Base-by-base conservation (phyloP, 2,329 filamentous ascomycete genomes). In the Hypoxylon sp. region DNA sequence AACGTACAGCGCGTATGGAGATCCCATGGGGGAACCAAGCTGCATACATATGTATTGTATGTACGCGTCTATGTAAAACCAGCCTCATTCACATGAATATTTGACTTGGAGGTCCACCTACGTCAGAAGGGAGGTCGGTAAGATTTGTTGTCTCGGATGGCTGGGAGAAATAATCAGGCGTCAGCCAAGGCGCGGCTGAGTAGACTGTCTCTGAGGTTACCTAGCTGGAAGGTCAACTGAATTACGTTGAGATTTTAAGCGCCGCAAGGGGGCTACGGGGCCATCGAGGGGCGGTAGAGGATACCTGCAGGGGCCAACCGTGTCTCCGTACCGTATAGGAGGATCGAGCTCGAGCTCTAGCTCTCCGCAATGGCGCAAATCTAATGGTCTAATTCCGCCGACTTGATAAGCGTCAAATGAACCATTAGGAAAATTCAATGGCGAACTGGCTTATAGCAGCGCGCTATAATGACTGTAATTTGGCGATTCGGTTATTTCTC, bases 131-230 rank as follows among this genome's bases (percentile, higher is more conserved):
- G 24, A 62, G 44, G n/a, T 35, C n/a, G 22, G 26, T 56, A 52
- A 59, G 57, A 65, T 62, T 37, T 53, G 26, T 51, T 63, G 65
- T 66, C 62, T 66, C 33, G 22, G 58, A 63, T 65, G 53, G 56
- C 47, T 65, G 57, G 62, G 48, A 13, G 37, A 37, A 54, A 2
- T 22, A 56, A 50, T 57, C 42, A 22, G 26, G 50, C 31, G 56
- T 58, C 22, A 65, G 57, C 52, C 37, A 62, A 68, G 65, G 54
- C 67, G 67, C 63, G 67, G 67, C 67, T 70, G 67, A 70, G 39
- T 51, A 33, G 33, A 50, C 58, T 26, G 44, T 48, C 22, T 46
- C 39, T 24, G 9, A 47, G 47, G 24, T 19, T 44, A 53, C 22
- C 17, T 35, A 50, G n/a, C 47, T 52, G 55, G 54, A 29, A 52